Evolutionary conservation across 2,329 filamentous ascomycete species (phyloP).

Genomic region (Fusarium nygamai): DNA sequence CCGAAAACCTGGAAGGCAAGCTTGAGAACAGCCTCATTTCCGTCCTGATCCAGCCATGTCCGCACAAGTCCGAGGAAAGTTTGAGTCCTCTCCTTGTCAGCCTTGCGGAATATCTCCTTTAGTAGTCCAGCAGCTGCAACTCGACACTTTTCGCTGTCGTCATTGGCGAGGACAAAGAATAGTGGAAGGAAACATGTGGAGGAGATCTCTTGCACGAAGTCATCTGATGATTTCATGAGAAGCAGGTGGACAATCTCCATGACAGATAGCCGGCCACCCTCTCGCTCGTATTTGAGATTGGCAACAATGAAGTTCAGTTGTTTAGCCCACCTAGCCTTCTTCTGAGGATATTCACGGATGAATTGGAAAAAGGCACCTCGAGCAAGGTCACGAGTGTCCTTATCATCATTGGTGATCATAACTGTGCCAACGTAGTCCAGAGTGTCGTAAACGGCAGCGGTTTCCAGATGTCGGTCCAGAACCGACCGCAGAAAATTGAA

Average conservation of each 20-base stretch:
- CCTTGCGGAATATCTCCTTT: constrained; percentile 81
- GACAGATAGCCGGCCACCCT: constrained; percentile 88
- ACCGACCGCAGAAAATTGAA: constrained; percentile 95
- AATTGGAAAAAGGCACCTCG: constrained; percentile 94
- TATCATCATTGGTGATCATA: constrained; percentile 96
- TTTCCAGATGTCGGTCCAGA: constrained; percentile 84
- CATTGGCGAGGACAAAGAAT: constrained; percentile 86
- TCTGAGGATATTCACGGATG: constrained; percentile 92
- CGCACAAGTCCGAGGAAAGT: constrained; percentile 77
- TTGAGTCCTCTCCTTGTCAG: constrained; percentile 76
- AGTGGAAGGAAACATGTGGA: constrained; percentile 86
- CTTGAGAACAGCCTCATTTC: constrained; percentile 75
- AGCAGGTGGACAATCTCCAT: constrained; percentile 91
- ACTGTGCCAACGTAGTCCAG: constrained; percentile 88
- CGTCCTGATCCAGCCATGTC: constrained; percentile 79
- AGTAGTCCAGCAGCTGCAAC: constrained; percentile 83
- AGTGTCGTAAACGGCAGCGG: constrained; percentile 88
- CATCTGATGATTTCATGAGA: constrained; percentile 84
- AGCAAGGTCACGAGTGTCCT: constrained; percentile 85
- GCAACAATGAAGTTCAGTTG: constrained; percentile 89
- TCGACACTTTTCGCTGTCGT: constrained; percentile 86
- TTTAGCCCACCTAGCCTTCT: constrained; percentile 86
- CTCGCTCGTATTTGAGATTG: constrained; percentile 90
- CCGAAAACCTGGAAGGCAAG: constrained; percentile 84
- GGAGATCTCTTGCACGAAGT: constrained; percentile 83